These are phyloP conservation scores for Patellaria atrata DNA, from an alignment of 495 filamentous ascomycete genomes.

Conservation along the genomic window DNA sequence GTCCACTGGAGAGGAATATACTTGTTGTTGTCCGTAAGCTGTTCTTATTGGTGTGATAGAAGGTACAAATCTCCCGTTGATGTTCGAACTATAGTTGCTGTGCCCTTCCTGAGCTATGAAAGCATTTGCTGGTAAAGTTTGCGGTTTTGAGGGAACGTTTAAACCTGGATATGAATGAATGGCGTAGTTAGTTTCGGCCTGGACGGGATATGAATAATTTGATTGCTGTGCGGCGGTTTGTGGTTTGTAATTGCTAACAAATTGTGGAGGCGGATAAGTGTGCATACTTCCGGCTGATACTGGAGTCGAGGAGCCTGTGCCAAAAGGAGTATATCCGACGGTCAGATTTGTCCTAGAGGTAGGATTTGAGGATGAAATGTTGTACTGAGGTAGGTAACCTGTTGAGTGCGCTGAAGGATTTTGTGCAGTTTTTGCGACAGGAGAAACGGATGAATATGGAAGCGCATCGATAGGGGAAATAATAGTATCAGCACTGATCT, in stretches of 20 bases:
- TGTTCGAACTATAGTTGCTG: no score
- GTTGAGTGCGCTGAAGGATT: conserved; percentile 12
- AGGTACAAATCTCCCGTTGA: no score
- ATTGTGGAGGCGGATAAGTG: conserved; percentile 19
- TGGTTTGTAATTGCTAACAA: conserved; percentile 9
- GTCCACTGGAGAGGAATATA: conserved; percentile 19
- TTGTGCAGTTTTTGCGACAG: background rate
- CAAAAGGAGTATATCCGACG: background rate
- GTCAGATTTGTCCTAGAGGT: conserved; percentile 12
- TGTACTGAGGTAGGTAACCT: conserved; percentile 15
- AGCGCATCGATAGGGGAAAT: conserved; percentile 19
- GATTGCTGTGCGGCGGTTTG: conserved; percentile 5
- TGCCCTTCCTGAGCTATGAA: no score
- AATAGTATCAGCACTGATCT: conserved; percentile 18
- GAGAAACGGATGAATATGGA: conserved; percentile 6
- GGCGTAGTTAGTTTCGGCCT: conserved; percentile 4
- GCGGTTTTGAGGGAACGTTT: conserved; percentile 9
- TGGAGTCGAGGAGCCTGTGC: conserved; percentile 1
- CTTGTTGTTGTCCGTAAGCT: conserved; percentile 11
- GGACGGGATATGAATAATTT: conserved; percentile 1
- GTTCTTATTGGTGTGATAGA: no score
- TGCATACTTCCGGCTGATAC: conserved; percentile 12
- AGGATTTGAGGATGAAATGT: conserved; percentile 7
- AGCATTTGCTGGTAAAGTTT: no score
- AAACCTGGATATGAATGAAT: conserved; percentile 15